Evolutionary conservation across 768 basidiomycete species (phyloP).

Genomic region (Rhizopogon rudus): DNA sequence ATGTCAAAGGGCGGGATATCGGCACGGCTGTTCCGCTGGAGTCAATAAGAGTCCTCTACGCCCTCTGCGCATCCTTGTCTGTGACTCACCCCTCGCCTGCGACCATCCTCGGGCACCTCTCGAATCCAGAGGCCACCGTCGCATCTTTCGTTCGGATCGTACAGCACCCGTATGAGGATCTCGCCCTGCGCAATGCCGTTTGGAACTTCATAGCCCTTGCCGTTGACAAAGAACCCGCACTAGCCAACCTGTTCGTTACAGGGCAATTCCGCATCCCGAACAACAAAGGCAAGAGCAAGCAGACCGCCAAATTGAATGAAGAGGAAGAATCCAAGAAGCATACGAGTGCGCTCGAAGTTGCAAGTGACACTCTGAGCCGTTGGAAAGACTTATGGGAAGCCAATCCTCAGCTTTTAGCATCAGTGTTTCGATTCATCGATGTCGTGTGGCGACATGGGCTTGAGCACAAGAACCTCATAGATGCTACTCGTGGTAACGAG

Average conservation of each 20-base stretch:
- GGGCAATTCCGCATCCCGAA: slow-evolving; percentile 59
- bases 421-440: slow-evolving; percentile 71
- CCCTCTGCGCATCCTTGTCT: slow-evolving; percentile 53
- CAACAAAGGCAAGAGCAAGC: slow-evolving; percentile 34
- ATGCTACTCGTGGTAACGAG: slow-evolving; percentile 47
- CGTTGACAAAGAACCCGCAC: slow-evolving; percentile 82
- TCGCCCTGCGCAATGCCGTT: slow-evolving; percentile 62
- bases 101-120: slow-evolving; percentile 73
- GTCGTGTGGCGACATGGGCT: slow-evolving; percentile 76
- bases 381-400: slow-evolving; percentile 77
- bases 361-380: slow-evolving; percentile 55
- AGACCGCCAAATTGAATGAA: slow-evolving; percentile 19
- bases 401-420: slow-evolving; percentile 71
- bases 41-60: slow-evolving; percentile 48
- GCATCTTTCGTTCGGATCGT: slow-evolving; percentile 64
- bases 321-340: slow-evolving; percentile 27
- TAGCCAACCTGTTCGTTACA: slow-evolving; percentile 72
- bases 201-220: slow-evolving; percentile 84
- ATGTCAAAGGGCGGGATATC: slow-evolving; percentile 60
- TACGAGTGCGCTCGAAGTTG: slow-evolving; percentile 62
- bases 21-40: slow-evolving; percentile 59
- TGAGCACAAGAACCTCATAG: slow-evolving; percentile 62
- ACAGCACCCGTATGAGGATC: slow-evolving; percentile 77
- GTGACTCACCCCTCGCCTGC: slow-evolving; percentile 55
- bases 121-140: slow-evolving; percentile 70